phyloP scores from a whole-genome alignment of 75 land plant species.

The Selaginella moellendorffii region DNA sequence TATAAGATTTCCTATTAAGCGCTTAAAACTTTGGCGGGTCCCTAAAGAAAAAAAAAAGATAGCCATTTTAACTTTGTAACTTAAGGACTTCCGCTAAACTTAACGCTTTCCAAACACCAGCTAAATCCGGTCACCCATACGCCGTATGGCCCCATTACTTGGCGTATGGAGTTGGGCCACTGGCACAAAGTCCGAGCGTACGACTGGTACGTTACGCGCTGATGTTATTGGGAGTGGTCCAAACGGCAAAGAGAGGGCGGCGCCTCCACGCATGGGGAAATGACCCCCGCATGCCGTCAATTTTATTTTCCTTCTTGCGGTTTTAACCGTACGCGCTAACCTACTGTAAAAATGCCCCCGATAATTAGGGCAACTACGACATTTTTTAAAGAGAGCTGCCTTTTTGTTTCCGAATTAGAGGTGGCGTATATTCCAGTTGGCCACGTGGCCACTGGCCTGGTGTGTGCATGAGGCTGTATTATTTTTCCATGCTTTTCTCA shows the following conservation, averaged over 20 bases:
- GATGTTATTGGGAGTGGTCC: not conserved
- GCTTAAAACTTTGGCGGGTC: conserved; percentile 1
- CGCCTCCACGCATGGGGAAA: conserved; percentile 2
- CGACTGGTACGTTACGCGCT: no score
- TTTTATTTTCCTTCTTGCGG: not conserved
- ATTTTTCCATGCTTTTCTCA: no score
- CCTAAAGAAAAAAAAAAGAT: not conserved
- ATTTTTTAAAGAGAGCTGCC: no score
- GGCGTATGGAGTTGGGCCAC: no score
- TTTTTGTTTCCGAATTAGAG: not conserved
- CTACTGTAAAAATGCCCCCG: not conserved
- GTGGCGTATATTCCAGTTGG: not conserved
- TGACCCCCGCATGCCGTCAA: not conserved
- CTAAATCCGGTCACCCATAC: not conserved
- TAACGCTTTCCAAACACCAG: not conserved
- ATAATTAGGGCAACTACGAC: not conserved
- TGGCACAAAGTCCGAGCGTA: no score
- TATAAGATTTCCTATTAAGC: no score
- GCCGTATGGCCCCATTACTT: no score
- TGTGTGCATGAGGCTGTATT: not conserved
- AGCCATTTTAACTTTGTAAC: not conserved
- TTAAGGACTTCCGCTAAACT: not conserved
- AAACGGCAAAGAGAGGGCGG: not conserved
- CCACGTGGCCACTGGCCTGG: not conserved
- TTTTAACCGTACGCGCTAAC: no score